Evolutionary conservation across 176 grass and related monocot genomes (phyloP).

Genomic region (Bromus sterilis): DNA sequence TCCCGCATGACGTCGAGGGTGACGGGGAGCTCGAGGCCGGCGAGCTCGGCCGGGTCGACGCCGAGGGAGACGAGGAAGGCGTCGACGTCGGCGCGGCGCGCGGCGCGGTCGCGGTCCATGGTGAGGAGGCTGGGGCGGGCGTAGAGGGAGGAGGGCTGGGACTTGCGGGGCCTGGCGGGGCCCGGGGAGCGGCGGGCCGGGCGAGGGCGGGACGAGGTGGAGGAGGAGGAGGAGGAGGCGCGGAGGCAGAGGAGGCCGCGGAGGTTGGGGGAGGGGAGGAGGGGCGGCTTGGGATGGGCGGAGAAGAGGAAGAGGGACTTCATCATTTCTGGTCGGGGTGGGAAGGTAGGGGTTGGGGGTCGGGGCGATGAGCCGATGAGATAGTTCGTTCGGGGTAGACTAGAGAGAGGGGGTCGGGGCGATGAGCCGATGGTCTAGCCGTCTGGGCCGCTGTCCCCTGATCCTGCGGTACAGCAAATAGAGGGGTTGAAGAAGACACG

Average conservation of each 20-base stretch:
- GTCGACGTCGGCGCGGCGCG: conserved; percentile 54
- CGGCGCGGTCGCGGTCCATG: conserved; percentile 50
- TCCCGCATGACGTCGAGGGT: conserved; percentile 77
- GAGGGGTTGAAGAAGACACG: too few relatives aligned
- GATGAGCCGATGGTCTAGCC: background rate
- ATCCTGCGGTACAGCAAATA: too few relatives aligned
- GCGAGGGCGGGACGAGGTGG: conserved; percentile 18
- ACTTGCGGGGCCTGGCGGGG: background rate
- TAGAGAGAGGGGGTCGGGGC: background rate
- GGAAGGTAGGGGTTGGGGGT: background rate
- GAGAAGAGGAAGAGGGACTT: conserved; percentile 32
- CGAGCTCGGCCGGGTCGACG: conserved; percentile 61
- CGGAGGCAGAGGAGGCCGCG: conserved; percentile 16
- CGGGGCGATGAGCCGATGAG: background rate
- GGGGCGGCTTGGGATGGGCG: conserved; percentile 20
- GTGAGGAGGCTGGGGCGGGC: conserved; percentile 63
- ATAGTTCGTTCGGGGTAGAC: background rate
- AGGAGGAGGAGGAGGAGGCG: background rate
- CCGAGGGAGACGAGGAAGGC: conserved; percentile 42
- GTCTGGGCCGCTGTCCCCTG: background rate
- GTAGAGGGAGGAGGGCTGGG: conserved; percentile 38
- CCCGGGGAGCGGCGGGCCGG: background rate
- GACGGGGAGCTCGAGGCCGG: conserved; percentile 68
- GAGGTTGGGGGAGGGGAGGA: conserved; percentile 12
- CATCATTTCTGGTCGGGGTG: conserved; percentile 14